Percentiles rank a stretch among this genome's conserved stretches.
Conservation (phyloP, 805 yeast genomes). For the Candida easanensis region DNA sequence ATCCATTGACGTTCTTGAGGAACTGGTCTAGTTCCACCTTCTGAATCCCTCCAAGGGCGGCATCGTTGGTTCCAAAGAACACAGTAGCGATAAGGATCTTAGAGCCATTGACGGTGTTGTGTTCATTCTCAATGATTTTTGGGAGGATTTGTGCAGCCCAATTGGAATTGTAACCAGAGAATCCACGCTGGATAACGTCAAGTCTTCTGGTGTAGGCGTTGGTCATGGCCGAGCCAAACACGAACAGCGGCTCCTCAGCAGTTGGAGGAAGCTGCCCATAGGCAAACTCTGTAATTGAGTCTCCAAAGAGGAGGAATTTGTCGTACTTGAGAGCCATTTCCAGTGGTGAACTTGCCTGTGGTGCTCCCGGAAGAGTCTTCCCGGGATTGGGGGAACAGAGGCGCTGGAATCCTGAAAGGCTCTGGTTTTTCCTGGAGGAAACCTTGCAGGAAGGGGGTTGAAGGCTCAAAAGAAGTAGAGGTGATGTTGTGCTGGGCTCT, state of each 20-base stretch:
- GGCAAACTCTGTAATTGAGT: conserved; percentile 62
- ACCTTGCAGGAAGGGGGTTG: too few relatives aligned
- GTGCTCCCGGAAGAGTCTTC: too few relatives aligned
- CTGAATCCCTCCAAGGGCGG: conserved; percentile 43
- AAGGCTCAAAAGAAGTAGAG: too few relatives aligned
- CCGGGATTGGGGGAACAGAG: too few relatives aligned
- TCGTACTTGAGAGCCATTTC: conserved; percentile 16
- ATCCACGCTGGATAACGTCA: conserved; percentile 75
- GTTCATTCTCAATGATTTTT: conserved; percentile 48
- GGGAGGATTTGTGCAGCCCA: conserved; percentile 53
- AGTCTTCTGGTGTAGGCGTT: conserved; percentile 55
- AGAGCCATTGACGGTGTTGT: conserved; percentile 30
- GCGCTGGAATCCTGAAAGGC: too few relatives aligned
- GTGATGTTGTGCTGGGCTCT: too few relatives aligned
- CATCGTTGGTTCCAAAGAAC: conserved; percentile 84
- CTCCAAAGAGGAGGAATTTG: conserved; percentile 65
- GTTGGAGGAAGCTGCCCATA: conserved; percentile 34
- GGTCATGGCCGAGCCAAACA: conserved; percentile 49
- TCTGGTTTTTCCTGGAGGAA: too few relatives aligned
- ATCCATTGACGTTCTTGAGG: conserved; percentile 40
- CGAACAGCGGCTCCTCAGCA: conserved; percentile 34
- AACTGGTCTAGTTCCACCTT: conserved; percentile 52
- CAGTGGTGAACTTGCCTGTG: too few relatives aligned
- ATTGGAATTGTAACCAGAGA: conserved; percentile 68
- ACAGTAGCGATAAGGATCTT: conserved; percentile 46